phyloP scores from a whole-genome alignment of 2,329 filamentous ascomycete genomes.

The Pseudogymnoascus sp. region DNA sequence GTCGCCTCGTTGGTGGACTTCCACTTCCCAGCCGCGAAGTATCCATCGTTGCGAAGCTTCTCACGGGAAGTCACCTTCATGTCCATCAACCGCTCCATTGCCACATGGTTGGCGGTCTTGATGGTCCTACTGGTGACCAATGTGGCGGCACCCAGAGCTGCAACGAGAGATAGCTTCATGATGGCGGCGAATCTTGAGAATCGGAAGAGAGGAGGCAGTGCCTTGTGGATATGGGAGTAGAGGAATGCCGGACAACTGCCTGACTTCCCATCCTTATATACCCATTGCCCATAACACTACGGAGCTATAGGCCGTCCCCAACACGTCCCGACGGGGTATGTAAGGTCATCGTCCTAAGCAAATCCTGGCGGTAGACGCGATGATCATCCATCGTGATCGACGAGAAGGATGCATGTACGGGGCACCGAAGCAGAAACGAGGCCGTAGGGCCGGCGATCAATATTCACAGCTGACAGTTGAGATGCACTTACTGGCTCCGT shows the following conservation, averaged over 20 bases:
- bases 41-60: neutral
- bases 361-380: neutral
- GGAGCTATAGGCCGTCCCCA: neutral
- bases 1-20: neutral
- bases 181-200: neutral
- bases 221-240: constrained; percentile 1
- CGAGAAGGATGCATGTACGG: neutral
- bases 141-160: constrained; percentile 1
- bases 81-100: constrained; percentile 4
- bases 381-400: neutral
- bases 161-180: constrained; percentile 1
- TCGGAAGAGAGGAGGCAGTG: neutral
- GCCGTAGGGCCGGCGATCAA: neutral
- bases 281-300: neutral
- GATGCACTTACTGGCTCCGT: neutral
- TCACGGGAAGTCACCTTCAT: neutral
- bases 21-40: neutral
- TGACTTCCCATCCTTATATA: neutral
- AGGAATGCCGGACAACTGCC: neutral
- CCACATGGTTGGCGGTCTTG: constrained; percentile 1
- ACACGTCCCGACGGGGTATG: neutral
- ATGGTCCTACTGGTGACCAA: neutral
- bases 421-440: neutral
- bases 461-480: neutral
- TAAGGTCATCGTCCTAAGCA: neutral